These are phyloP conservation scores for Neopestalotiopsis clavispora DNA, from an alignment of 2,329 filamentous ascomycete genomes.

Conservation along the genomic window DNA sequence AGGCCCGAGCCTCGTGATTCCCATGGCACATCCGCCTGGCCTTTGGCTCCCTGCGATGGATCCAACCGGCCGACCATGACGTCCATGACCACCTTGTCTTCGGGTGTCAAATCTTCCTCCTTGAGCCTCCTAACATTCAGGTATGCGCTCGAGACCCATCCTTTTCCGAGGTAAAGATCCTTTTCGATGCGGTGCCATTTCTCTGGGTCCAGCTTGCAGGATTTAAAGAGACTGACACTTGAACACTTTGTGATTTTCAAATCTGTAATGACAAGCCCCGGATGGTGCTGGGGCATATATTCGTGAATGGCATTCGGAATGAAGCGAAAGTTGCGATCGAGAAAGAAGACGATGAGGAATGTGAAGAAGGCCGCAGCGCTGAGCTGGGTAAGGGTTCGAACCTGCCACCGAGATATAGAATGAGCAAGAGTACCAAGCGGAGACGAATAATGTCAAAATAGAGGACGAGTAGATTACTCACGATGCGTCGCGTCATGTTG, in stretches of 20 bases:
- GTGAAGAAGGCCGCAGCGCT: constrained; percentile 67
- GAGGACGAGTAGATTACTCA: constrained; percentile 24
- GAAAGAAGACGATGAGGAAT: constrained; percentile 75
- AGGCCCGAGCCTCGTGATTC: constrained; percentile 77
- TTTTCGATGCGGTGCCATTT: constrained; percentile 87
- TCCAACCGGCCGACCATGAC: constrained; percentile 75
- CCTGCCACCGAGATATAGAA: constrained; percentile 39
- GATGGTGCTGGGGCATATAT: constrained; percentile 84
- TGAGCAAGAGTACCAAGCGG: constrained; percentile 2
- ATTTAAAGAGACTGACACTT: constrained; percentile 73
- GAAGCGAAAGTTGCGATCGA: constrained; percentile 88
- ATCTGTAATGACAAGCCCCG: constrained; percentile 85
- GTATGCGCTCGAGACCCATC: constrained; percentile 79
- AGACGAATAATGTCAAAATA: not conserved
- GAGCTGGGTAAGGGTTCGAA: constrained; percentile 78
- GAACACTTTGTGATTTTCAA: constrained; percentile 80
- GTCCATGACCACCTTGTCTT: constrained; percentile 82
- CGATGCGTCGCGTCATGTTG: constrained; percentile 41
- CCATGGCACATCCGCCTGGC: constrained; percentile 69
- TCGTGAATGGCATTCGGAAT: constrained; percentile 85
- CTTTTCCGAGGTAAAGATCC: constrained; percentile 79
- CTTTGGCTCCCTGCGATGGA: constrained; percentile 63
- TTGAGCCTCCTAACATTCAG: constrained; percentile 82
- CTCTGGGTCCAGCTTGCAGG: constrained; percentile 73
- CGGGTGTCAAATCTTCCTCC: constrained; percentile 77